Evolutionary conservation across 257 asterid species (phyloP).

Genomic region (Lycium ferocissimum): DNA sequence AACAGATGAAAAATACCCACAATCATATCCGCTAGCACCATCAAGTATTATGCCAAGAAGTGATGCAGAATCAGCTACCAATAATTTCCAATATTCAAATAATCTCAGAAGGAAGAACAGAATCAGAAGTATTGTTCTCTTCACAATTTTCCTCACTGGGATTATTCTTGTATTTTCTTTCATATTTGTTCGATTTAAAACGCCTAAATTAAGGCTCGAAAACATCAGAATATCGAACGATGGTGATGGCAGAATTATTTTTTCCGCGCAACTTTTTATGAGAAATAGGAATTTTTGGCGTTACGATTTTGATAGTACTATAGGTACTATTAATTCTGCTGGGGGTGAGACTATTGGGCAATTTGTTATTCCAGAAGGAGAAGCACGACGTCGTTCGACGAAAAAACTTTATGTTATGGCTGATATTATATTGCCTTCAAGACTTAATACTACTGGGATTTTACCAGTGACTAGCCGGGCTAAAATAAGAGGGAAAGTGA

Average conservation of each 20-base stretch:
- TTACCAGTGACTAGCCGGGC: conserved; percentile 41
- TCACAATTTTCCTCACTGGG: conserved; percentile 38
- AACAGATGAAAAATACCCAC: conserved; percentile 29
- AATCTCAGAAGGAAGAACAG: conserved; percentile 41
- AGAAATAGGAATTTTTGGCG: conserved; percentile 5
- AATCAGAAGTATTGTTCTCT: conserved; percentile 38
- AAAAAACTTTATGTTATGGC: not conserved
- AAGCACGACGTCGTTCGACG: not conserved
- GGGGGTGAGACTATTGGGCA: not conserved
- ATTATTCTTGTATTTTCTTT: conserved; percentile 41
- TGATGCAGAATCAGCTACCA: conserved; percentile 44
- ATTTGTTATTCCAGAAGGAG: not conserved
- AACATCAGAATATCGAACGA: conserved; percentile 35
- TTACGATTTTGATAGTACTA: not conserved
- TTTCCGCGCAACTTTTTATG: not conserved
- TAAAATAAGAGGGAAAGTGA: conserved; percentile 54
- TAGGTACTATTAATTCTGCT: not conserved
- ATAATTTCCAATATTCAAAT: conserved; percentile 31
- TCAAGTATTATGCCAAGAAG: conserved; percentile 47
- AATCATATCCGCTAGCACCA: conserved; percentile 52
- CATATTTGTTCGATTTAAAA: conserved; percentile 35
- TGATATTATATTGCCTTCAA: not conserved
- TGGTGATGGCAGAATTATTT: not conserved
- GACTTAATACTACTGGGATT: conserved; percentile 18
- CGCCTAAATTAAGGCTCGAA: conserved; percentile 38